phyloP scores from a whole-genome alignment of 495 filamentous ascomycete species.

The Lophium mytilinum region DNA sequence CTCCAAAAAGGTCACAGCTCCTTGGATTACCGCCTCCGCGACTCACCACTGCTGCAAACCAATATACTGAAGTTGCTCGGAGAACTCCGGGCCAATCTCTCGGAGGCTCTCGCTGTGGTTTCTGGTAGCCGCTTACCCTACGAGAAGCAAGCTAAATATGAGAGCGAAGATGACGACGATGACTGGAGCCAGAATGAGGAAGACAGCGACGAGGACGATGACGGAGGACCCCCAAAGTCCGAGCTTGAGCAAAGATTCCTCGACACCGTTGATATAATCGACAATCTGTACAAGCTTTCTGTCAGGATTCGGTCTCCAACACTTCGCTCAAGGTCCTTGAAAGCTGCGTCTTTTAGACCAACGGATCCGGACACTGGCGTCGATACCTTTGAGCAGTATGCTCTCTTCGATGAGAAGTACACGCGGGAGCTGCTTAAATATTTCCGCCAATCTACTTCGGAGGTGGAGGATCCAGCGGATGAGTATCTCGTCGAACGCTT shows the following conservation, averaged over 20 bases:
- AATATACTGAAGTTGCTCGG: constrained; percentile 19
- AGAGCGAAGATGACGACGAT: constrained; percentile 11
- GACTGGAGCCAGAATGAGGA: constrained; percentile 21
- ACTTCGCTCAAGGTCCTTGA: constrained; percentile 16
- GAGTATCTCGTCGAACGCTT: constrained; percentile 13
- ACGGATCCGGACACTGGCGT: constrained; percentile 22
- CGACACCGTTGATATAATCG: constrained; percentile 21
- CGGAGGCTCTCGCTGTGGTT: constrained; percentile 14
- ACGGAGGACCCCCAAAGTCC: constrained; percentile 8
- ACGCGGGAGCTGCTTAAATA: constrained; percentile 14
- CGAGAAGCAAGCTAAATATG: constrained; percentile 16
- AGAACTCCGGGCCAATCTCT: constrained; percentile 16
- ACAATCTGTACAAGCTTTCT: constrained; percentile 23
- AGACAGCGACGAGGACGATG: constrained; percentile 4
- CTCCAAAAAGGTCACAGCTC: constrained; percentile 25
- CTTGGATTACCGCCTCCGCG: constrained; percentile 22
- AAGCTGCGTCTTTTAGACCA: constrained; percentile 19
- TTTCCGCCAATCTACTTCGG: constrained; percentile 1
- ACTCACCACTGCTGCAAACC: constrained; percentile 21
- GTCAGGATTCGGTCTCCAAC: constrained; percentile 21
- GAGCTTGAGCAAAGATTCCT: constrained; percentile 19
- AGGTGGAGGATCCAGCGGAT: neutral
- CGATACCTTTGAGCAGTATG: constrained; percentile 21
- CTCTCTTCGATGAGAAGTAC: constrained; percentile 14
- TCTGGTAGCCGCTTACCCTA: constrained; percentile 17